These are phyloP conservation scores for Apiotrichum sp. DNA, from an alignment of 1,284 basidiomycete species.

Conservation along the genomic window DNA sequence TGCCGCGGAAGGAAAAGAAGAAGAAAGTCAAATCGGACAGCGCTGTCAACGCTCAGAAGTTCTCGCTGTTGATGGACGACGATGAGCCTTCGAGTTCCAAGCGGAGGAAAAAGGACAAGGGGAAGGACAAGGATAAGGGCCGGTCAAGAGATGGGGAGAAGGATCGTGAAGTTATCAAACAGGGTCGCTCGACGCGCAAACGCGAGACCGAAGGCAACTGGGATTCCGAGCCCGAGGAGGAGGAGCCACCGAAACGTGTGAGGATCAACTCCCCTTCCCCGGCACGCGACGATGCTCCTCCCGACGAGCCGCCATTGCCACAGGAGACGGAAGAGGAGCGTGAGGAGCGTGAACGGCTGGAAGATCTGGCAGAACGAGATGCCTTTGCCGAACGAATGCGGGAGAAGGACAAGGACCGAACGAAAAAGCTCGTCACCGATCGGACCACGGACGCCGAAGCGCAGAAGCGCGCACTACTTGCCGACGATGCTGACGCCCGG, in stretches of 20 bases:
- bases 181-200: slow-evolving; percentile 60
- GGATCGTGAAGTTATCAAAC: slow-evolving; percentile 50
- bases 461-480: slow-evolving; percentile 68
- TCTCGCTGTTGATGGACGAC: slow-evolving; percentile 69
- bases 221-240: slow-evolving; percentile 53
- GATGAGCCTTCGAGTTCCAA: slow-evolving; percentile 37
- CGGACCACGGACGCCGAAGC: slow-evolving; percentile 80
- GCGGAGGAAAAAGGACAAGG: slow-evolving; percentile 46
- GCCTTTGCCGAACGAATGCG: slow-evolving; percentile 85
- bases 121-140: slow-evolving; percentile 48
- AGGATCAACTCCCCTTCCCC: slow-evolving; percentile 40
- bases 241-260: slow-evolving; percentile 49
- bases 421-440: slow-evolving; percentile 89
- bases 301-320: slow-evolving; percentile 12
- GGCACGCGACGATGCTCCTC: slow-evolving; percentile 31
- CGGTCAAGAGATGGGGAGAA: slow-evolving; percentile 23
- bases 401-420: slow-evolving; percentile 73
- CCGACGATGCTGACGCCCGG: slow-evolving; percentile 77
- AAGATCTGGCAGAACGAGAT: slow-evolving; percentile 81
- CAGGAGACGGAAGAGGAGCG: slow-evolving; percentile 61
- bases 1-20: slow-evolving; percentile 64
- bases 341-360: slow-evolving; percentile 65
- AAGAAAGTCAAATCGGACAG: slow-evolving; percentile 50
- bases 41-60: slow-evolving; percentile 64
- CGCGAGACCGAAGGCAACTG: slow-evolving; percentile 57